Percentiles rank a stretch among this genome's conserved stretches.
Conservation (phyloP, 2,329 filamentous ascomycete genomes). For the Penicillium sp. region DNA sequence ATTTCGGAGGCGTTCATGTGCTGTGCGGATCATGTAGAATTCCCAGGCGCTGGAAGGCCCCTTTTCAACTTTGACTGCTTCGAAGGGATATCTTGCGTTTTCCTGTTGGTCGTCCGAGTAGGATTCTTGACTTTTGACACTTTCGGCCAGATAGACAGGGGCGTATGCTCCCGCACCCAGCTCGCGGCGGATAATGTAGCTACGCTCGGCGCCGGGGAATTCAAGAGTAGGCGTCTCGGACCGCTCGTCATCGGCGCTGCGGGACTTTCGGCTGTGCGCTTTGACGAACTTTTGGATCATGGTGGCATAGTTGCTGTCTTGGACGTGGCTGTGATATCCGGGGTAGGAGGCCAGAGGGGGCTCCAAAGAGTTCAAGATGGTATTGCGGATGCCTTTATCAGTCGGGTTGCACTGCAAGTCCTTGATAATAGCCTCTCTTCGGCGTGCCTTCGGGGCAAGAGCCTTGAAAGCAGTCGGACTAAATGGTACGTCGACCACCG, state of each 20-base stretch:
- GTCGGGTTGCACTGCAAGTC: conserved; percentile 88
- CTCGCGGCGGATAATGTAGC: conserved; percentile 79
- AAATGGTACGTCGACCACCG: conserved; percentile 37
- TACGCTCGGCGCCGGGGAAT: conserved; percentile 65
- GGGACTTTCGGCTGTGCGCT: conserved; percentile 55
- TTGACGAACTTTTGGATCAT: conserved; percentile 85
- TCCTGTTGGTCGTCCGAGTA: conserved; percentile 31
- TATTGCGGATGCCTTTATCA: conserved; percentile 70
- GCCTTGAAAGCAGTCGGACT: conserved; percentile 43
- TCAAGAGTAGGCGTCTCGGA: conserved; percentile 64
- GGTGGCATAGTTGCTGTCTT: conserved; percentile 64
- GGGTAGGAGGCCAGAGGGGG: conserved; percentile 73
- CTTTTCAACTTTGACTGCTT: conserved; percentile 91
- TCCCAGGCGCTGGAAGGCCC: conserved; percentile 87
- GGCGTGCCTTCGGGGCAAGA: conserved; percentile 25
- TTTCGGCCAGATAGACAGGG: conserved; percentile 88
- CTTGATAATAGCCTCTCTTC: conserved; percentile 68
- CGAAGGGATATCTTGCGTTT: conserved; percentile 59
- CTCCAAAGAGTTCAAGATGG: conserved; percentile 72
- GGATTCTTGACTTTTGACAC: conserved; percentile 58
- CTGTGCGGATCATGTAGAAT: conserved; percentile 89
- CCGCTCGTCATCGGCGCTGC: conserved; percentile 59
- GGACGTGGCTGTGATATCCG: conserved; percentile 75
- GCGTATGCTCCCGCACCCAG: conserved; percentile 93
- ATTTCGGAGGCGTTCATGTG: conserved; percentile 70